These are phyloP conservation scores for Thalassia testudinum DNA, from an alignment of 116 monocot species.

Conservation along the genomic window DNA sequence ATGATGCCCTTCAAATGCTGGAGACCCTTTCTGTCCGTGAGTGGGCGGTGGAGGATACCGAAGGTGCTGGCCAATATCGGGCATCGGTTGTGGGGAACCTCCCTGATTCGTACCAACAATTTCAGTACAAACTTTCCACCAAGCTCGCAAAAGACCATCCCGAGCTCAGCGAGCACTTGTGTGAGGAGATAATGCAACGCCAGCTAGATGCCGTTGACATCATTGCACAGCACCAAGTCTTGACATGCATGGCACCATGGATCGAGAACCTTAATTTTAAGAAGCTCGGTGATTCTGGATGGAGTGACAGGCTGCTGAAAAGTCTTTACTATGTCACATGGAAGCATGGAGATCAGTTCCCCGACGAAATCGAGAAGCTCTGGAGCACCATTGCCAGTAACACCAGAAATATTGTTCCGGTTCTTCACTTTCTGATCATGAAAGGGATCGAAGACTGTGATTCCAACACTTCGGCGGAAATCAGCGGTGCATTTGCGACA, in stretches of 20 bases:
- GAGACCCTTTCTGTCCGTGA: conserved; percentile 96
- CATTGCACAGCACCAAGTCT: conserved; percentile 94
- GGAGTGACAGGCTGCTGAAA: conserved; percentile 91
- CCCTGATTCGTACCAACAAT: conserved; percentile 99
- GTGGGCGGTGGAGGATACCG: conserved; percentile 87
- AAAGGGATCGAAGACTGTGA: conserved; percentile 99
- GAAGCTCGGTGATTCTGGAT: conserved; percentile 79
- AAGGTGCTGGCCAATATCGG: conserved; percentile 57
- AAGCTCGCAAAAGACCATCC: conserved; percentile 97
- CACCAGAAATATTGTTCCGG: conserved; percentile 72
- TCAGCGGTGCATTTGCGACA: conserved; percentile 81
- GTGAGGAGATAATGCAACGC: conserved; percentile 95
- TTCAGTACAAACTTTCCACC: conserved; percentile 88
- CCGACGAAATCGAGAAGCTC: conserved; percentile 94
- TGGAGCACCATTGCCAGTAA: conserved; percentile 97
- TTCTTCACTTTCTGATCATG: conserved; percentile 81
- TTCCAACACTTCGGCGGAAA: conserved; percentile 92
- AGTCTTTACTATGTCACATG: conserved; percentile 97
- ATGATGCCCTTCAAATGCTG: conserved; percentile 94
- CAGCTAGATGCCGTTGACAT: conserved; percentile 97
- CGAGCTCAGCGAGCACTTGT: conserved; percentile 81
- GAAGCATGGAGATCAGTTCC: conserved; percentile 96
- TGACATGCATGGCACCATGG: conserved; percentile 98
- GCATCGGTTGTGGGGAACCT: conserved; percentile 96
- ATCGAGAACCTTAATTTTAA: conserved; percentile 87